These are phyloP conservation scores for Zostera marina DNA, from an alignment of 116 monocot genomes.

Conservation along the genomic window DNA sequence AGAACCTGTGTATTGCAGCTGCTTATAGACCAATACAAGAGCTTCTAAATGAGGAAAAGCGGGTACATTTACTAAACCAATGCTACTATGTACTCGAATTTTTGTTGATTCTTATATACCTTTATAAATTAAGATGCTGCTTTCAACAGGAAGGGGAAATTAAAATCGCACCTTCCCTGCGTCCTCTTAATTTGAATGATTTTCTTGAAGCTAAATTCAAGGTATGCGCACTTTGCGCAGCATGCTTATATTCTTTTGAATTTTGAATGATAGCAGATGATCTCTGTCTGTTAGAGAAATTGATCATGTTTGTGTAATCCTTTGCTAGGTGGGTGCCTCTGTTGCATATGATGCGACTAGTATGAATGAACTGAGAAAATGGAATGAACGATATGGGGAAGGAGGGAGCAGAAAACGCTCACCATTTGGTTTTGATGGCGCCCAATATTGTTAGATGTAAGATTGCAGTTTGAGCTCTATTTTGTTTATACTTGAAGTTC, in stretches of 20 bases:
- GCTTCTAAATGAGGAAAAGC: conserved; percentile 78
- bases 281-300: no score
- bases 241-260: neutral
- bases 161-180: conserved; percentile 20
- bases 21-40: conserved; percentile 94
- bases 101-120: neutral
- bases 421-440: conserved; percentile 76
- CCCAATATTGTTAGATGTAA: no score
- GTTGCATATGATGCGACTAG: conserved; percentile 83
- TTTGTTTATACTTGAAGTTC: neutral
- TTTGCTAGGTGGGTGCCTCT: conserved; percentile 67
- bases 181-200: conserved; percentile 62
- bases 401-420: conserved; percentile 64
- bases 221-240: no score
- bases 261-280: no score
- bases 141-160: conserved; percentile 25
- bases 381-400: conserved; percentile 95
- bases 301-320: no score
- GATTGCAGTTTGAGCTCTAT: neutral
- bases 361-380: conserved; percentile 87
- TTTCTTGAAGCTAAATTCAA: conserved; percentile 78
- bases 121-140: conserved; percentile 2
- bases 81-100: neutral
- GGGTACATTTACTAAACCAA: conserved; percentile 18
- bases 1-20: conserved; percentile 93